These are phyloP conservation scores for Cucurbita ficifolia DNA, from an alignment of 306 rosid genomes.

Conservation along the genomic window DNA sequence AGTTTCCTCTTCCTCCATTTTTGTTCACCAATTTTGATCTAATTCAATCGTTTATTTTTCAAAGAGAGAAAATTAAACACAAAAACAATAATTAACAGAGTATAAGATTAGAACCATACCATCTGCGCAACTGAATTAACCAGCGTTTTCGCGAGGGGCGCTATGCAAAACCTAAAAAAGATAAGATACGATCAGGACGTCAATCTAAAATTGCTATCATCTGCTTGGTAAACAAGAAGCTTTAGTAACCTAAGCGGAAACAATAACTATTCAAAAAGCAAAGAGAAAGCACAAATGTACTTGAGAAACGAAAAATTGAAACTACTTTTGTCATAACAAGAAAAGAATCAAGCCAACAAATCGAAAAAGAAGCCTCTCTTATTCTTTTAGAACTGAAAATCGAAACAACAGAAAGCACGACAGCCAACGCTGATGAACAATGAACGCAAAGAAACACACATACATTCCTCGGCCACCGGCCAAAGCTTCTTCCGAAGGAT, in stretches of 20 bases:
- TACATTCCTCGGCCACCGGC: conserved; percentile 92
- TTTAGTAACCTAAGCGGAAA: neutral
- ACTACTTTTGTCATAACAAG: neutral
- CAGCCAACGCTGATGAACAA: neutral
- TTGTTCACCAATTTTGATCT: no score
- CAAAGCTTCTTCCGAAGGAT: conserved; percentile 75
- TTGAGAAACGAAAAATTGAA: neutral
- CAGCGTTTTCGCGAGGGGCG: conserved; percentile 53
- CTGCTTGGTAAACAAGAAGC: neutral
- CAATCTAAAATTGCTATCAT: neutral
- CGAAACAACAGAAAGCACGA: neutral
- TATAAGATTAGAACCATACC: conserved; percentile 30
- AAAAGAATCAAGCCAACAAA: neutral
- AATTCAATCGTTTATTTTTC: neutral
- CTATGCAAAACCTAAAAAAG: conserved; percentile 52
- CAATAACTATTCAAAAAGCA: neutral
- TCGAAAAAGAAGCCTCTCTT: neutral
- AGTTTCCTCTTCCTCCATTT: neutral
- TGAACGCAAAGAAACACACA: conserved; percentile 6
- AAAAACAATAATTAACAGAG: neutral
- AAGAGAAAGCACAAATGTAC: neutral
- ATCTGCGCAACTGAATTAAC: conserved; percentile 39
- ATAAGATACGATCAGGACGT: neutral
- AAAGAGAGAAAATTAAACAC: neutral
- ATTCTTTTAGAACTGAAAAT: neutral